Base-by-base conservation (phyloP, 768 basidiomycete species). In the Collybiopsis confluens region DNA sequence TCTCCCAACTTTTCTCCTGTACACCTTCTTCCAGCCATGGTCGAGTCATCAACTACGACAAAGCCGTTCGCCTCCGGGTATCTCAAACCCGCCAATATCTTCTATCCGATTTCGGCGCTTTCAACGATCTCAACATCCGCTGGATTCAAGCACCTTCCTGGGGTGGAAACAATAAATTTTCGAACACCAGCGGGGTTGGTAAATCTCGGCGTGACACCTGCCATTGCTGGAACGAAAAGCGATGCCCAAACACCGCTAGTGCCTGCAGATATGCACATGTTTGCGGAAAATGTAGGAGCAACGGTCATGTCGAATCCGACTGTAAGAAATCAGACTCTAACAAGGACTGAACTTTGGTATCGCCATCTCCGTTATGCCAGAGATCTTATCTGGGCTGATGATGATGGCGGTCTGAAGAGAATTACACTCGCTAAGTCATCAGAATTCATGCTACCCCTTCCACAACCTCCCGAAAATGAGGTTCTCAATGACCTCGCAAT, bases 11-110 rank as follows among this genome's bases (percentile, higher is more conserved):
- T 2, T 59, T 59, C 35, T 40, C 52, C 1, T 52, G 52, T 0
- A 42, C 21, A 4, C n/a, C 30, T 27, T 8, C 16, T 0, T 9
- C n/a, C 1, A 48, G 40, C 18, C 58, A 59, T 33, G 20, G 15
- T 2, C 51, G 49, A 2, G 47, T 59, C 53, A 51, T 59, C 40
- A 21, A 24, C 1, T 57, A 57, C 27, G 56, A 59, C 40, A 45
- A 43, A 16, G 56, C 58, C 1, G 53, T 28, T 2, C 52, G 58
- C 3, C 38, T 44, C 43, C 46, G 49, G 1, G 48, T 57, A 10
- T 21, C 53, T 0, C 6, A 45, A 20, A 41, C 52, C 4, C 42
- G 56, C 2, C 28, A 59, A 20, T 2, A 46, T 16, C 41, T 43
- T 11, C 49, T 59, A 28, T 33, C 46, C 24, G 47, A 57, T 21